Percentiles rank a stretch among this genome's conserved stretches.
Conservation (phyloP, 139 green algal genomes). For the Yamagishiella unicocca region DNA sequence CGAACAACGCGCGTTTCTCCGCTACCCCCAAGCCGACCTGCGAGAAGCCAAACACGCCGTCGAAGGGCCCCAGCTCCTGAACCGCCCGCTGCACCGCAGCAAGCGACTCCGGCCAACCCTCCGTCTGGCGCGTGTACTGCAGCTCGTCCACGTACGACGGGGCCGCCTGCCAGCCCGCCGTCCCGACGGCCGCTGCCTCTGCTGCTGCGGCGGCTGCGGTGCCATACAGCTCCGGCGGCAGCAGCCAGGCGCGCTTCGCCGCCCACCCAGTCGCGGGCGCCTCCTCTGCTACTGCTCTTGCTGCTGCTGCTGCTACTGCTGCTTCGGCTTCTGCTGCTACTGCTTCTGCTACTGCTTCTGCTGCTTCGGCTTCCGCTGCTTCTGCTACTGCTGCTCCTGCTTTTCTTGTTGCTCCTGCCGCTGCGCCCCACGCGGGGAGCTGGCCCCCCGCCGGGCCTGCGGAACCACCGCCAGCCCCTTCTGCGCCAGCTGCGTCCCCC, state of each 20-base stretch:
- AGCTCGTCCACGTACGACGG: conserved; percentile 49
- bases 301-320: background rate
- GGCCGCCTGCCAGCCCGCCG: conserved; percentile 26
- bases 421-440: no score
- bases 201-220: background rate
- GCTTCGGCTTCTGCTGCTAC: background rate
- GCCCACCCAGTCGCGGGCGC: conserved; percentile 8
- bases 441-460: no score
- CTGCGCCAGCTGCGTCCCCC: no score
- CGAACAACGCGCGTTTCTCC: no score
- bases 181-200: background rate
- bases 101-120: conserved; percentile 73
- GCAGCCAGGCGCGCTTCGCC: conserved; percentile 62
- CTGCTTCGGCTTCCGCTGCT: no score
- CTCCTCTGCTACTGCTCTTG: background rate
- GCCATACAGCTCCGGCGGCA: conserved; percentile 52
- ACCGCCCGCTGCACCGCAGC: conserved; percentile 60
- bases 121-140: conserved; percentile 73
- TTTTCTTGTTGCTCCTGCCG: no score
- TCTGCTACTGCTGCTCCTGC: no score
- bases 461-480: no score
- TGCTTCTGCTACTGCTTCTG: no score
- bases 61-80: conserved; percentile 68
- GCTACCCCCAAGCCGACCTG: conserved; percentile 69
- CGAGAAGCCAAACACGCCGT: conserved; percentile 91